Evolutionary conservation across 345 rosid genomes (phyloP).

Genomic region (Psidium guajava): DNA sequence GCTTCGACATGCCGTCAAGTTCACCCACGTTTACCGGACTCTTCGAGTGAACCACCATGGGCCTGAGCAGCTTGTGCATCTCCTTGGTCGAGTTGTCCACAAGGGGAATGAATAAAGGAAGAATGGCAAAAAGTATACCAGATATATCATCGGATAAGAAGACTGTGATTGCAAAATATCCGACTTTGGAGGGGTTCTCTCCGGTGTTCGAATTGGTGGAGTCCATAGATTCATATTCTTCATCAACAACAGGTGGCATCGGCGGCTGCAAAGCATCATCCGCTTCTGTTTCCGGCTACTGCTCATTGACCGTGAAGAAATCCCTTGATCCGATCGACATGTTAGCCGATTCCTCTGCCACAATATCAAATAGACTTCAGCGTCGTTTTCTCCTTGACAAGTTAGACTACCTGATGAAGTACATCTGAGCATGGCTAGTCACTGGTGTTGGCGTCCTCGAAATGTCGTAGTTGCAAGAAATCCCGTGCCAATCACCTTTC

Average conservation of each 20-base stretch:
- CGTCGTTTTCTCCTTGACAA: slow-evolving; percentile 86
- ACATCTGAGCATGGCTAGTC: slow-evolving; percentile 98
- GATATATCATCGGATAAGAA: slow-evolving; percentile 50
- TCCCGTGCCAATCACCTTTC: slow-evolving; percentile 99
- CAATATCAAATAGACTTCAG: slow-evolving; percentile 93
- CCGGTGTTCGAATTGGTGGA: slow-evolving; percentile 71
- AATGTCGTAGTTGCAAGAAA: slow-evolving; percentile 76
- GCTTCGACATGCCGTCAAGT: slow-evolving; percentile 86
- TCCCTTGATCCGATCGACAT: slow-evolving; percentile 48
- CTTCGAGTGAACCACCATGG: slow-evolving; percentile 72
- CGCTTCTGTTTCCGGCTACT: slow-evolving; percentile 32
- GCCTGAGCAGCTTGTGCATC: slow-evolving; percentile 69
- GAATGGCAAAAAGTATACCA: slow-evolving; percentile 65
- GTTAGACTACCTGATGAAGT: slow-evolving; percentile 78
- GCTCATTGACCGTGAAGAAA: slow-evolving; percentile 23
- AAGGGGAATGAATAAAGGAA: slow-evolving; percentile 56
- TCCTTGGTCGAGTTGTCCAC: slow-evolving; percentile 53
- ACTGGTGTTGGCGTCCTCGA: slow-evolving; percentile 97
- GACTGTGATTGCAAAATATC: slow-evolving; percentile 35
- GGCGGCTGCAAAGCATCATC: slow-evolving; percentile 29
- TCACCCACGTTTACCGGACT: slow-evolving; percentile 82
- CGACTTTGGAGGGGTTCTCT: slow-evolving; percentile 35
- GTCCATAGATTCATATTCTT: slow-evolving; percentile 94
- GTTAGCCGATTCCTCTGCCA: slow-evolving; percentile 62
- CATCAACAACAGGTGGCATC: slow-evolving; percentile 53